phyloP scores from a whole-genome alignment of 352 stramenopile species.

The Chrysophaeum taylorii region DNA sequence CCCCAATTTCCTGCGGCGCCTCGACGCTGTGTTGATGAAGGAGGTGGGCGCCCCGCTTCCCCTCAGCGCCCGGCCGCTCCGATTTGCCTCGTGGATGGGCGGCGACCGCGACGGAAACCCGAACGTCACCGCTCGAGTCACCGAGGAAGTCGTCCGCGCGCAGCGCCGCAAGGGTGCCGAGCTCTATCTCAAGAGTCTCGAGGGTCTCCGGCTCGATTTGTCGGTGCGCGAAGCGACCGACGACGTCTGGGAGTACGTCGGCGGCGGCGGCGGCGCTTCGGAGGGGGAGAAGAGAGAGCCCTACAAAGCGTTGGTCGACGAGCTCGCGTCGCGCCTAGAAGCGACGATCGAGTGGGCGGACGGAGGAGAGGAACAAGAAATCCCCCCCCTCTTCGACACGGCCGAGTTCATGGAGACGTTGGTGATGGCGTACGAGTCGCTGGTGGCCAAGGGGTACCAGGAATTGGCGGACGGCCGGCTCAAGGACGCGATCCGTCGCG shows the following conservation, averaged over 20 bases:
- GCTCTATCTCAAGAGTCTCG: slow-evolving; percentile 47
- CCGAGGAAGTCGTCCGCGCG: slow-evolving; percentile 48
- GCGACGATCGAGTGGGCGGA: slow-evolving; percentile 21
- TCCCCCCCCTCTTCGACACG: slow-evolving; percentile 28
- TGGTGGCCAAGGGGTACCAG: slow-evolving; percentile 49
- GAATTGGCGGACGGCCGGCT: slow-evolving; percentile 56
- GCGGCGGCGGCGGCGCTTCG: too few relatives aligned
- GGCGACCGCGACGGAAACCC: slow-evolving; percentile 68
- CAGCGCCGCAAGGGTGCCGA: slow-evolving; percentile 46
- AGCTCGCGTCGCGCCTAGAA: slow-evolving; percentile 9
- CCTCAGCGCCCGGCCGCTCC: slow-evolving; percentile 49
- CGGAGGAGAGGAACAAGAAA: not conserved
- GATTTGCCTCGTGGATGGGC: slow-evolving; percentile 70
- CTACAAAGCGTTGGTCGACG: slow-evolving; percentile 24
- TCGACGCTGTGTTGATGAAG: slow-evolving; percentile 52
- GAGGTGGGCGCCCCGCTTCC: slow-evolving; percentile 47
- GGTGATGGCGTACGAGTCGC: slow-evolving; percentile 52
- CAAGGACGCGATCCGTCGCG: slow-evolving; percentile 57
- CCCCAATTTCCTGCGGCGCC: slow-evolving; percentile 59
- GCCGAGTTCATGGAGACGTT: slow-evolving; percentile 49
- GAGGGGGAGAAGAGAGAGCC: slow-evolving; percentile 18
- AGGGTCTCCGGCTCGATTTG: slow-evolving; percentile 42
- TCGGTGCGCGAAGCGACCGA: slow-evolving; percentile 26
- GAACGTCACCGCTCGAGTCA: slow-evolving; percentile 65
- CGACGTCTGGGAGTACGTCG: slow-evolving; percentile 5